These are phyloP conservation scores for Geranium incanum DNA, from an alignment of 441 rosid genomes.

Conservation along the genomic window DNA sequence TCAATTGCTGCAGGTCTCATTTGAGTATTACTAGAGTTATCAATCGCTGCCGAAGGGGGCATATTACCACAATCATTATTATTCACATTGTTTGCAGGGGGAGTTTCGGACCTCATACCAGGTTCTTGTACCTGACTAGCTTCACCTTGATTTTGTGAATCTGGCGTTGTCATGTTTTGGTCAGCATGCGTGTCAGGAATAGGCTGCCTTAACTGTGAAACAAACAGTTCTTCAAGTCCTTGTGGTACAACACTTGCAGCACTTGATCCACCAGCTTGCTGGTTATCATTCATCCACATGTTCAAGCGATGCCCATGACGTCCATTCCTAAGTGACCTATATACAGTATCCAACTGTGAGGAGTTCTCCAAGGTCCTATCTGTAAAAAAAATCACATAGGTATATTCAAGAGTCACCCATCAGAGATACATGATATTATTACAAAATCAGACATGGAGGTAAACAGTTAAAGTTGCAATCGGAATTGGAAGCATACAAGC, in stretches of 20 bases:
- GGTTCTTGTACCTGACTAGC: constrained; percentile 41
- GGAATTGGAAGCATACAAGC: background rate
- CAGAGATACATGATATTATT: constrained; percentile 15
- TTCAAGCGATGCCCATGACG: constrained; percentile 87
- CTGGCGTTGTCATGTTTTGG: constrained; percentile 28
- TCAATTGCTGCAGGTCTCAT: constrained; percentile 31
- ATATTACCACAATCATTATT: constrained; percentile 40
- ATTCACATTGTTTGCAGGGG: constrained; percentile 42
- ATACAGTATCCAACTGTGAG: constrained; percentile 67
- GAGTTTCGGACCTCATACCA: constrained; percentile 37
- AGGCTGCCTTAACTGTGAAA: constrained; percentile 82
- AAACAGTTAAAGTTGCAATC: background rate
- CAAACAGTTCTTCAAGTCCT: constrained; percentile 90
- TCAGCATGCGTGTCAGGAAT: constrained; percentile 31
- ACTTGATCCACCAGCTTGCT: constrained; percentile 68
- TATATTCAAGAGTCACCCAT: constrained; percentile 9
- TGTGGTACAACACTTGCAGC: constrained; percentile 63
- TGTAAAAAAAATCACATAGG: constrained; percentile 32
- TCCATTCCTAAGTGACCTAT: constrained; percentile 85
- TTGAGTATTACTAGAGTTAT: constrained; percentile 44
- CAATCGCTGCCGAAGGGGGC: constrained; percentile 36
- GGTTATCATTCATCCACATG: constrained; percentile 91
- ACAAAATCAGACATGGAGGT: constrained; percentile 3
- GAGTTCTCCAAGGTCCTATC: constrained; percentile 55
- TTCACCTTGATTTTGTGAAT: constrained; percentile 47